Conservation (phyloP, 495 filamentous ascomycete species). For the Xylona heveae region DNA sequence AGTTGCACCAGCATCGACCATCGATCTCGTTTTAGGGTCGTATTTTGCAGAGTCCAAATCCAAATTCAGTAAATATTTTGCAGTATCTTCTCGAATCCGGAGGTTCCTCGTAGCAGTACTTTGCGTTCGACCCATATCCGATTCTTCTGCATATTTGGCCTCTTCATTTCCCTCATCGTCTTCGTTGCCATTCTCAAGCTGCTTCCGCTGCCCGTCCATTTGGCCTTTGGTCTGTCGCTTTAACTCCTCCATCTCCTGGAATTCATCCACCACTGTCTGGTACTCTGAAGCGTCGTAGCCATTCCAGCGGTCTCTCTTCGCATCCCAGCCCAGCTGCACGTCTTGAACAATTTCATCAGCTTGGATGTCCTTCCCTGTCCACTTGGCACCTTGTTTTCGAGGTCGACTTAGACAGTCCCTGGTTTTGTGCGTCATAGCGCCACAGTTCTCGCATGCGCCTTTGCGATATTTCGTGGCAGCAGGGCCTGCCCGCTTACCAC, state of each 20-base stretch:
- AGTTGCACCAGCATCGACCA: constrained; percentile 76
- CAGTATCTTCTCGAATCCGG: constrained; percentile 85
- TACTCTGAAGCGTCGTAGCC: constrained; percentile 86
- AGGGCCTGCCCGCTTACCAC: constrained; percentile 57
- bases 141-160: constrained; percentile 81
- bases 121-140: constrained; percentile 87
- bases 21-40: constrained; percentile 87
- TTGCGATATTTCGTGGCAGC: constrained; percentile 93
- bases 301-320: constrained; percentile 96
- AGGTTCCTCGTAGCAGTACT: constrained; percentile 78
- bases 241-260: constrained; percentile 64
- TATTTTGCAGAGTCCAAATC: constrained; percentile 95
- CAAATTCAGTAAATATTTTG: constrained; percentile 90
- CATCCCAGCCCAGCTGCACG: constrained; percentile 81
- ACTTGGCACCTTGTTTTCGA: constrained; percentile 74
- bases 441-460: constrained; percentile 95
- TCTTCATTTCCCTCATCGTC: constrained; percentile 32
- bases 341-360: constrained; percentile 78
- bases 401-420: constrained; percentile 86
- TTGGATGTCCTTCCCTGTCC: constrained; percentile 82
- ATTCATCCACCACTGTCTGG: constrained; percentile 64
- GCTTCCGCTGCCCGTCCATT: constrained; percentile 9
- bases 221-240: constrained; percentile 30
- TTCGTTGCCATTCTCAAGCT: constrained; percentile 10
- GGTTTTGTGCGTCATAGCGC: constrained; percentile 84